Percentiles rank a stretch among this genome's conserved stretches.
These are phyloP conservation scores for Peronospora belbahrii DNA, from an alignment of 352 stramenopile species.

Conservation along the genomic window DNA sequence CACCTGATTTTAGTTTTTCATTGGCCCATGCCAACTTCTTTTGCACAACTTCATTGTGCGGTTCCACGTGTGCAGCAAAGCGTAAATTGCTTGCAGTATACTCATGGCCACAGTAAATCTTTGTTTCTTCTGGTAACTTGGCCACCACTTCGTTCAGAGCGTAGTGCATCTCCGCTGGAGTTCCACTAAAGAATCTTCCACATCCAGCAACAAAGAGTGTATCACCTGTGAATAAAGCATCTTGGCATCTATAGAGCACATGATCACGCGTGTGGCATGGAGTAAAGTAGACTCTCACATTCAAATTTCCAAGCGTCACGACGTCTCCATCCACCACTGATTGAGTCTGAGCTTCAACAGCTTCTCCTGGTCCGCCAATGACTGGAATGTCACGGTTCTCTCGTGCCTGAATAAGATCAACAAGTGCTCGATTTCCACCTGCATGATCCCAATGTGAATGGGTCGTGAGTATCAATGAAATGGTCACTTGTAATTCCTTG, in stretches of 20 bases:
- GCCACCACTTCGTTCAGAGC: constrained; percentile 76
- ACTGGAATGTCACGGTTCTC: constrained; percentile 46
- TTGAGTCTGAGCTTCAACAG: constrained; percentile 49
- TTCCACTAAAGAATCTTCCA: constrained; percentile 79
- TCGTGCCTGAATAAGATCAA: constrained; percentile 31
- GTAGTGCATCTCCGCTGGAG: constrained; percentile 79
- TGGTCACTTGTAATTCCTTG: constrained; percentile 43
- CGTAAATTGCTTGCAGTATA: constrained; percentile 88
- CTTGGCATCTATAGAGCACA: constrained; percentile 63
- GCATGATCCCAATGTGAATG: constrained; percentile 89
- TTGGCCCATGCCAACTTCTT: constrained; percentile 59
- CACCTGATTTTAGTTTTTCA: constrained; percentile 23
- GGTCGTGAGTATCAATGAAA: constrained; percentile 87
- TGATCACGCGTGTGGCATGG: constrained; percentile 90
- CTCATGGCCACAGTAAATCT: constrained; percentile 89
- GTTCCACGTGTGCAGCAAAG: constrained; percentile 87
- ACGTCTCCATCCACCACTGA: constrained; percentile 58
- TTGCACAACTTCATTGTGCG: constrained; percentile 62
- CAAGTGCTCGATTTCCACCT: constrained; percentile 78
- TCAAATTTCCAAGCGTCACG: constrained; percentile 54
- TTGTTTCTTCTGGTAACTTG: constrained; percentile 52
- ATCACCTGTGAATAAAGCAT: constrained; percentile 87
- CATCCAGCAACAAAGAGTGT: constrained; percentile 89
- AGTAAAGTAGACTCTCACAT: constrained; percentile 66
- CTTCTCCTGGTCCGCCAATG: constrained; percentile 62